These are phyloP conservation scores for Turritis glabra DNA, from an alignment of 345 rosid species.

Conservation along the genomic window DNA sequence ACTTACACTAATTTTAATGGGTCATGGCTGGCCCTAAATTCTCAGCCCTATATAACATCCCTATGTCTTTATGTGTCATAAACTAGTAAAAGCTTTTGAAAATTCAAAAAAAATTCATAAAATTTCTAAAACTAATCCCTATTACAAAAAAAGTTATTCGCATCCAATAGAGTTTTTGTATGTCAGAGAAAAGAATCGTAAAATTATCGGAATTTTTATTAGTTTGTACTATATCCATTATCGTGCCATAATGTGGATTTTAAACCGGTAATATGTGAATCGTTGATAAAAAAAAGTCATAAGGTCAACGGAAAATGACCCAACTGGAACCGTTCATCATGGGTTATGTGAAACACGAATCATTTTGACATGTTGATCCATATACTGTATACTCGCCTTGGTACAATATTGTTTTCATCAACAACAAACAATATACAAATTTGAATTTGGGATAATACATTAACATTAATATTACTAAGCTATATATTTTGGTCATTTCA, in stretches of 20 bases:
- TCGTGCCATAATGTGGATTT: no score
- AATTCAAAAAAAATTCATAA: no score
- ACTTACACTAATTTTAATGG: no score
- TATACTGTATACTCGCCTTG: background rate
- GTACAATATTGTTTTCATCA: background rate
- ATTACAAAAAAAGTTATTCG: background rate
- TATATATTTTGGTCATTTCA: background rate
- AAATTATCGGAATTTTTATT: background rate
- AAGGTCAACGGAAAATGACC: background rate
- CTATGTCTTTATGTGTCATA: no score
- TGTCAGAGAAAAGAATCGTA: background rate
- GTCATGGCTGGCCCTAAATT: no score
- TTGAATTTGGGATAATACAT: background rate
- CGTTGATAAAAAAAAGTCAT: background rate
- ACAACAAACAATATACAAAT: background rate
- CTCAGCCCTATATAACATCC: no score
- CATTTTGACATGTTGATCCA: background rate
- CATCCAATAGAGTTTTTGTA: background rate
- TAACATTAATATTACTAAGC: background rate
- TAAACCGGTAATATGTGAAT: background rate
- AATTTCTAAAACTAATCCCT: no score
- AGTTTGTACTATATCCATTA: background rate
- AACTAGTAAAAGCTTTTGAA: no score
- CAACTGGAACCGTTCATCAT: background rate
- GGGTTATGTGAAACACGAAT: background rate